phyloP scores from a whole-genome alignment of 2,329 filamentous ascomycete species.

The Cordyceps fumosorosea region DNA sequence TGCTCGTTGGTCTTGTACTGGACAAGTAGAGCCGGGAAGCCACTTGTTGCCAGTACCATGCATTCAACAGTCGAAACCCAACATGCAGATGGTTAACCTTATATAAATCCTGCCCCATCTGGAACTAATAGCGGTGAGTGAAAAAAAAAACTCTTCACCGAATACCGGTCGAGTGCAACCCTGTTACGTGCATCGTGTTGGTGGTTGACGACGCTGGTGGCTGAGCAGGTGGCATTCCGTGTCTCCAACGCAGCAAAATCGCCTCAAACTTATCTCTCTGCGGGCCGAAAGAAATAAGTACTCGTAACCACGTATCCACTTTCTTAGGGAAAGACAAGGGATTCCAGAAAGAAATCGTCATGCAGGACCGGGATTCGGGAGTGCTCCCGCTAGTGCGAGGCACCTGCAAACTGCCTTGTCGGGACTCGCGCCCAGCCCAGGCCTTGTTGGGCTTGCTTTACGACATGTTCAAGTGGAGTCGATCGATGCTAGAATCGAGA shows the following conservation, averaged over 20 bases:
- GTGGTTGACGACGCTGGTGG: slow-evolving; percentile 8
- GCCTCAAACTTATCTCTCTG: background rate
- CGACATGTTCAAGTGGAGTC: background rate
- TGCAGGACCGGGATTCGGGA: slow-evolving; percentile 10
- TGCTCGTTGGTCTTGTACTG: background rate
- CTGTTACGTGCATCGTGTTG: background rate
- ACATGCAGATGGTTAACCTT: background rate
- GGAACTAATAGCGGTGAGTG: background rate
- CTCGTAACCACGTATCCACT: slow-evolving; percentile 1
- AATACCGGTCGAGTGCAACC: slow-evolving; percentile 1
- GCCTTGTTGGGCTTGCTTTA: background rate
- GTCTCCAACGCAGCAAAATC: background rate
- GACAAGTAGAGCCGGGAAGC: too few species aligned
- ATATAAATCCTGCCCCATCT: background rate
- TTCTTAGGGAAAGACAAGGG: background rate
- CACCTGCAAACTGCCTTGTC: background rate
- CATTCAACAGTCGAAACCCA: background rate
- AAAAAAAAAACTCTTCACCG: background rate
- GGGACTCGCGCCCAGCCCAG: background rate
- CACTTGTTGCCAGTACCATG: background rate
- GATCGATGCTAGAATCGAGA: slow-evolving; percentile 8
- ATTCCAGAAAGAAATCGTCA: slow-evolving; percentile 2
- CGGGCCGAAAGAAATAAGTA: background rate
- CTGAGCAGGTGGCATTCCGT: background rate
- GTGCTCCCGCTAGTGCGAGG: slow-evolving; percentile 7